Evolutionary conservation across 345 rosid species (phyloP).

Genomic region (Trapa incisa): DNA sequence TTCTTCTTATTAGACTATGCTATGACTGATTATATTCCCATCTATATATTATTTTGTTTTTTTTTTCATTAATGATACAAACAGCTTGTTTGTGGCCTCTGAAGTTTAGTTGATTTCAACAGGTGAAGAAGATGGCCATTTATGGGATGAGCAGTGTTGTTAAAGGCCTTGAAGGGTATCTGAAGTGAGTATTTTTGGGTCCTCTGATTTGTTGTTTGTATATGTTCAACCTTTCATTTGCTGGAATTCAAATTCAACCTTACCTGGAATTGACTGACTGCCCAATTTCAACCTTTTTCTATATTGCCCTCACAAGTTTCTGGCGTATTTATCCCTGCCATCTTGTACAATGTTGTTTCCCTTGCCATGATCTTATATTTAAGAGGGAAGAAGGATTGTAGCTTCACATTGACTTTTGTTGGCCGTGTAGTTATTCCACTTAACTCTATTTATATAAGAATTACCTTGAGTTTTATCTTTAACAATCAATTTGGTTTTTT

Average conservation of each 20-base stretch:
- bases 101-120: not conserved
- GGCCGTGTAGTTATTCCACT: not conserved
- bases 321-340: not conserved
- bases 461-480: not conserved
- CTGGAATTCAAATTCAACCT: not conserved
- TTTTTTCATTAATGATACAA: not conserved
- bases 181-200: constrained; percentile 1
- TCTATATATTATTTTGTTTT: not conserved
- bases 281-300: not conserved
- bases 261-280: not conserved
- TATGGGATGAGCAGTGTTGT: constrained; percentile 7
- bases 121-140: constrained; percentile 17
- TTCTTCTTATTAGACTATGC: not conserved
- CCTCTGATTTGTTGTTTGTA: not conserved
- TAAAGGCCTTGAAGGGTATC: constrained; percentile 5
- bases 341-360: not conserved
- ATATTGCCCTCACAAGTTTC: not conserved
- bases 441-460: not conserved
- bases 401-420: not conserved
- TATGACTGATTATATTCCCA: not conserved
- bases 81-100: not conserved
- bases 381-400: not conserved
- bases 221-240: not conserved
- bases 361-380: not conserved
- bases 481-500: not conserved